Conservation (phyloP, 1,284 basidiomycete species). For the Apiotrichum siamense region DNA sequence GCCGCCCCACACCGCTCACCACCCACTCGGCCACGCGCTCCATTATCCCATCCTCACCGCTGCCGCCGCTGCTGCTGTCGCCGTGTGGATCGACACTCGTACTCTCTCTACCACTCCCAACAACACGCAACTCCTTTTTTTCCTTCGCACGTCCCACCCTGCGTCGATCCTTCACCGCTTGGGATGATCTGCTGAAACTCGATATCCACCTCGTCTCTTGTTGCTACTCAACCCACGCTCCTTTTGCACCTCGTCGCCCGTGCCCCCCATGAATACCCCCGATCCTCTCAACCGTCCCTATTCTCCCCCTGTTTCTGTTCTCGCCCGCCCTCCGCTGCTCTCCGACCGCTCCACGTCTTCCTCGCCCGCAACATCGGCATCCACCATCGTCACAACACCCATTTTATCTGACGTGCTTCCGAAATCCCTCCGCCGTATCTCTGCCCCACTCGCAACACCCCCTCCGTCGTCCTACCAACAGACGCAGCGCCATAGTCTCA, state of each 20-base stretch:
- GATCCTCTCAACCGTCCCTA: neutral
- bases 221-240: neutral
- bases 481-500: neutral
- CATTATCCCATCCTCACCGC: no score
- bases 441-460: neutral
- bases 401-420: neutral
- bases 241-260: neutral
- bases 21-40: no score
- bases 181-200: no score
- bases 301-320: constrained; percentile 9
- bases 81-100: no score
- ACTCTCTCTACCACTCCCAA: no score
- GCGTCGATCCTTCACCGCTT: neutral
- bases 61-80: no score
- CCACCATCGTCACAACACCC: constrained; percentile 1
- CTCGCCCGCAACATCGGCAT: neutral
- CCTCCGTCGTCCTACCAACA: neutral
- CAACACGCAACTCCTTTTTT: no score
- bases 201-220: neutral
- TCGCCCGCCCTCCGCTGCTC: constrained; percentile 6
- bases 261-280: neutral
- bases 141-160: neutral
- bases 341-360: constrained; percentile 1
- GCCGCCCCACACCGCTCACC: no score
- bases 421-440: neutral